These are phyloP conservation scores for Populus pruinosa DNA, from an alignment of 345 rosid genomes.

Conservation along the genomic window DNA sequence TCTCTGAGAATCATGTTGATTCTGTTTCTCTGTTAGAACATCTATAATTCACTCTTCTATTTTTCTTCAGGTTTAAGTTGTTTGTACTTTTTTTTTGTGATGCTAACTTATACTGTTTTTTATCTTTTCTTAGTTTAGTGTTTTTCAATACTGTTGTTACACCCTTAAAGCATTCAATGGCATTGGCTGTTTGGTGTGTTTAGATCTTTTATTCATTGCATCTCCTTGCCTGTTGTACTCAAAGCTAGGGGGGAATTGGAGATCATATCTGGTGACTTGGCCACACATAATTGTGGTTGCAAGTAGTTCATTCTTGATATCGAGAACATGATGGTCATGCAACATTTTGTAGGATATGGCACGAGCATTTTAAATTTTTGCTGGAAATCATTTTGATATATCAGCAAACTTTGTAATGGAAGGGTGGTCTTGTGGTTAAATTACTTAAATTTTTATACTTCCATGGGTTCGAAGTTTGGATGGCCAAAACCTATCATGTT, in stretches of 20 bases:
- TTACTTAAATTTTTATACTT: not conserved
- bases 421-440: not conserved
- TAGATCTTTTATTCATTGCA: not conserved
- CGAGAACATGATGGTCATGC: not conserved
- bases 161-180: not conserved
- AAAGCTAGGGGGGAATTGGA: not conserved
- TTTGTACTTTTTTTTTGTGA: not conserved
- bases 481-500: constrained; percentile 12
- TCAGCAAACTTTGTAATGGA: not conserved
- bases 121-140: not conserved
- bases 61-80: not conserved
- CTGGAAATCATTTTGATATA: not conserved
- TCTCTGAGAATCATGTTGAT: not conserved
- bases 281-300: not conserved
- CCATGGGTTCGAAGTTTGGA: not conserved
- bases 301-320: not conserved
- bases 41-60: not conserved
- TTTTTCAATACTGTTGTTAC: not conserved
- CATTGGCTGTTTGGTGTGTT: not conserved
- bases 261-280: not conserved
- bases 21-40: not conserved
- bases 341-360: too few species aligned
- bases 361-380: not conserved
- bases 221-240: not conserved
- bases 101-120: constrained; percentile 31